Evolutionary conservation across 1,284 basidiomycete genomes (phyloP).

Genomic region (Pseudozyma sp.): DNA sequence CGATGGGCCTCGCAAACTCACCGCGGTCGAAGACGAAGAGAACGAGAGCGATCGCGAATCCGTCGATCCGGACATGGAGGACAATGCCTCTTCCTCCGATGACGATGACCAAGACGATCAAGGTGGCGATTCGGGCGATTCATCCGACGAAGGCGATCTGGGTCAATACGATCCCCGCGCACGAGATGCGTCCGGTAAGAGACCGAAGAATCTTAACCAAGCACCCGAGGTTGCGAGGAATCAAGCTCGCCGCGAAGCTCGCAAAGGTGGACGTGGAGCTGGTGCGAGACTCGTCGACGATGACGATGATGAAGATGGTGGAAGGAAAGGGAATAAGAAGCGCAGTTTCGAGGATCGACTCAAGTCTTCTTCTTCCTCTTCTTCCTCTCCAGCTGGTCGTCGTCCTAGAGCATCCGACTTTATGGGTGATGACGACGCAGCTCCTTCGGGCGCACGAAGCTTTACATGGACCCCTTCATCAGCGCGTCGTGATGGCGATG

Average conservation of each 20-base stretch:
- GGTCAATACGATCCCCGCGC: constrained; percentile 51
- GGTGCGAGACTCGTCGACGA: constrained; percentile 47
- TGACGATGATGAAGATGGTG: constrained; percentile 35
- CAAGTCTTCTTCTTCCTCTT: constrained; percentile 14
- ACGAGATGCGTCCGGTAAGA: constrained; percentile 66
- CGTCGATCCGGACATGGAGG: constrained; percentile 69
- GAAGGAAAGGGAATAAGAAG: constrained; percentile 43
- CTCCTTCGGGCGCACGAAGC: constrained; percentile 22
- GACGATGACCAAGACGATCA: constrained; percentile 13
- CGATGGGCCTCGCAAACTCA: constrained; percentile 70
- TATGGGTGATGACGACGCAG: constrained; percentile 30
- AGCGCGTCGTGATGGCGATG: constrained; percentile 10
- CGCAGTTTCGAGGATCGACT: constrained; percentile 45
- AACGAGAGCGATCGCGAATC: constrained; percentile 84
- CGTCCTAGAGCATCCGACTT: constrained; percentile 38
- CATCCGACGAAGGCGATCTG: constrained; percentile 50
- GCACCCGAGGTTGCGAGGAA: constrained; percentile 53
- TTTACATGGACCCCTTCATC: constrained; percentile 58
- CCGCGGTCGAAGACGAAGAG: constrained; percentile 88
- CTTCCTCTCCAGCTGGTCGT: background rate
- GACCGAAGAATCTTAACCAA: constrained; percentile 71
- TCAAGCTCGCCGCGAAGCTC: constrained; percentile 56
- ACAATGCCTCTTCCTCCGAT: constrained; percentile 18
- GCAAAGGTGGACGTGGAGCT: constrained; percentile 47
- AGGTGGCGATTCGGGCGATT: constrained; percentile 71